Evolutionary conservation across 306 rosid species (phyloP), one percentile per base, ranked within the genome.

Genomic region (Ochetophila trinervis): DNA sequence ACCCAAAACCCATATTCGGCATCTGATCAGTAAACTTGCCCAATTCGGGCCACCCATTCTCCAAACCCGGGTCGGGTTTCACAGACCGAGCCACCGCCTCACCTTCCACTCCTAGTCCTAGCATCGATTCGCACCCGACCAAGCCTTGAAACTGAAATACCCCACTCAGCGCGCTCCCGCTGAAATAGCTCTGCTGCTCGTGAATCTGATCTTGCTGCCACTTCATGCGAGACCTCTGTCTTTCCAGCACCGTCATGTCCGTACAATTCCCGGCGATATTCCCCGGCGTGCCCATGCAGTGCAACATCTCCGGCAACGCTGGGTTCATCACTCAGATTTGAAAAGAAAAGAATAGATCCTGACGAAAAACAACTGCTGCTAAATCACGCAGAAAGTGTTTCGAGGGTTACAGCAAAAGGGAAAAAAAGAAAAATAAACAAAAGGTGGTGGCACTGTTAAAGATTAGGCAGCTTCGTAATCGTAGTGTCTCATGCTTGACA

Each of bases 41-140:
- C 73, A 79, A 68, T 45, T 76, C 78, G 8, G 81, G 37, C 87
- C 90, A 84, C 57, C 84, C 82, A 40, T 73, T 87, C 60, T 74
- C 78, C 22, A 37, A 68, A 45, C 65, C 71, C 52, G 85, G 82
- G 80, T 84, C 94, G 30, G 89, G 84, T 16, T 91, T 86, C 63
- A 81, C 53, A 1, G 84, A 64, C 5, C 65, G 64, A 56, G 66
- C 54, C 9, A 75, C 60, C 14, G 71, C 79, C 55, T 80, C 83
- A 14, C 79, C 86, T 5, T 70, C n/a, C n/a, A n/a, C n/a, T n/a
- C n/a, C n/a, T n/a, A n/a, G n/a, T n/a, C n/a, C 83, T 1, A 67
- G 71, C 20, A 71, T 74, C 6, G 82, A 73, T 9, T 57, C 77
- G 22, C 47, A 2, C 4, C 74, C 67, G 52, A 53, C 21, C 70